Percentiles rank a stretch among this genome's conserved stretches.
phyloP scores from a whole-genome alignment of 2,329 filamentous ascomycete genomes.

The Claviceps sp. region DNA sequence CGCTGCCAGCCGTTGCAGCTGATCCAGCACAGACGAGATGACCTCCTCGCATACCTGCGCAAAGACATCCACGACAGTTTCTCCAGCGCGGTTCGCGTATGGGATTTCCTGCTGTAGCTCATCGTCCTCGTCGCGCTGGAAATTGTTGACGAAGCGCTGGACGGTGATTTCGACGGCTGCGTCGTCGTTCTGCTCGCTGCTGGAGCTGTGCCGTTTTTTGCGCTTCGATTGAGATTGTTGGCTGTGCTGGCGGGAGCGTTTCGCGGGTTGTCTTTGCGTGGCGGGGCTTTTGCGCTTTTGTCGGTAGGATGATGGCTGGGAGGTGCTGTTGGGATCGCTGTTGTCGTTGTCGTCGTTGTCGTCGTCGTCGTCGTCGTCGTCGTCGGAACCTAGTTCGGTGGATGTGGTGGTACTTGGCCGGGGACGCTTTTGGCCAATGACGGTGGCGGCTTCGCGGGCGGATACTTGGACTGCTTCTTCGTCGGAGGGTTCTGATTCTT shows the following conservation, averaged over 20 bases:
- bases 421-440: constrained; percentile 29
- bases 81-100: constrained; percentile 37
- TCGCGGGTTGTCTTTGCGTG: constrained; percentile 25
- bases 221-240: constrained; percentile 8
- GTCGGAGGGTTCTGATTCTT: constrained; percentile 9
- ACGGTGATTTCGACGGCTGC: constrained; percentile 40
- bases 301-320: not conserved
- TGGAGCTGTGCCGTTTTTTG: constrained; percentile 11
- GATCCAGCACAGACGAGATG: constrained; percentile 34
- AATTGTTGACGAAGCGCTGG: constrained; percentile 42
- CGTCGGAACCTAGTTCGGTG: constrained; percentile 25
- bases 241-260: constrained; percentile 2
- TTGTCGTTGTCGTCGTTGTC: constrained; percentile 9
- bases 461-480: constrained; percentile 31
- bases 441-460: constrained; percentile 27
- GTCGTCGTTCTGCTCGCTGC: constrained; percentile 12
- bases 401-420: constrained; percentile 24
- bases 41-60: constrained; percentile 48
- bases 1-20: constrained; percentile 27
- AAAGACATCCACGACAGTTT: constrained; percentile 50
- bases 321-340: constrained; percentile 9
- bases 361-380: constrained; percentile 12
- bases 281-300: constrained; percentile 24
- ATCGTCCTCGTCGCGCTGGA: constrained; percentile 26
- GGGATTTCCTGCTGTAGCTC: constrained; percentile 38